These are phyloP conservation scores for Chaetomium fimeti DNA, from an alignment of 495 filamentous ascomycete genomes.

Conservation along the genomic window DNA sequence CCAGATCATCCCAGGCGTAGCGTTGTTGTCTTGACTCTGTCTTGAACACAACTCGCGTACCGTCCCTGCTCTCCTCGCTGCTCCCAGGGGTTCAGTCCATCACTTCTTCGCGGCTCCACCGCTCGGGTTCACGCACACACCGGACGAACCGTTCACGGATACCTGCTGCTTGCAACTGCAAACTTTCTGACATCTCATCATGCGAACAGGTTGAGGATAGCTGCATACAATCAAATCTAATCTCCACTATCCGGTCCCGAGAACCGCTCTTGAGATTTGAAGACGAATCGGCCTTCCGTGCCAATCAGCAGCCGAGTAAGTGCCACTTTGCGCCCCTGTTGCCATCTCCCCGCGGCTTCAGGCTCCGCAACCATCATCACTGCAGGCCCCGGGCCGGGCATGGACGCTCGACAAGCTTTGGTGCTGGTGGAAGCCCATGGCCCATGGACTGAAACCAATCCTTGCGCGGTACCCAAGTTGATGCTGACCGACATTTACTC, in stretches of 20 bases:
- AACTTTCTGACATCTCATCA: constrained; percentile 38
- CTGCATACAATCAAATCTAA: constrained; percentile 46
- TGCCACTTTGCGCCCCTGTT: constrained; percentile 20
- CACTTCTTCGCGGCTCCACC: neutral
- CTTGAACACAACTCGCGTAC: constrained; percentile 27
- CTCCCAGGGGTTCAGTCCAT: constrained; percentile 1
- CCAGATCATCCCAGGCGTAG: constrained; percentile 18
- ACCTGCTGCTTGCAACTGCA: constrained; percentile 45
- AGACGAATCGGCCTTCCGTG: constrained; percentile 17
- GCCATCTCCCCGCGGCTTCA: neutral
- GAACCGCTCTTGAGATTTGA: constrained; percentile 23
- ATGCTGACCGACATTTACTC: constrained; percentile 12
- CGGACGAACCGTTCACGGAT: constrained; percentile 41
- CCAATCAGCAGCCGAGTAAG: constrained; percentile 23
- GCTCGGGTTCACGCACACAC: constrained; percentile 16
- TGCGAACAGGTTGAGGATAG: constrained; percentile 54
- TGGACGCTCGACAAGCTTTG: constrained; percentile 1
- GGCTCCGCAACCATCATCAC: neutral
- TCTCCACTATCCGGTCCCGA: constrained; percentile 27
- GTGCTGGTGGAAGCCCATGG: neutral
- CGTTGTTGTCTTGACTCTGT: constrained; percentile 34
- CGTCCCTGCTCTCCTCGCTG: constrained; percentile 1
- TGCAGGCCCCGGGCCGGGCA: neutral
- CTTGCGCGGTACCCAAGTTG: neutral
- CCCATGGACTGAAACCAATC: constrained; percentile 18